A percentile compares a stretch with the other conserved stretches of the same genome.
phyloP scores from a whole-genome alignment of 108 stramenopile species.

The Fistulifera pelliculosa region DNA sequence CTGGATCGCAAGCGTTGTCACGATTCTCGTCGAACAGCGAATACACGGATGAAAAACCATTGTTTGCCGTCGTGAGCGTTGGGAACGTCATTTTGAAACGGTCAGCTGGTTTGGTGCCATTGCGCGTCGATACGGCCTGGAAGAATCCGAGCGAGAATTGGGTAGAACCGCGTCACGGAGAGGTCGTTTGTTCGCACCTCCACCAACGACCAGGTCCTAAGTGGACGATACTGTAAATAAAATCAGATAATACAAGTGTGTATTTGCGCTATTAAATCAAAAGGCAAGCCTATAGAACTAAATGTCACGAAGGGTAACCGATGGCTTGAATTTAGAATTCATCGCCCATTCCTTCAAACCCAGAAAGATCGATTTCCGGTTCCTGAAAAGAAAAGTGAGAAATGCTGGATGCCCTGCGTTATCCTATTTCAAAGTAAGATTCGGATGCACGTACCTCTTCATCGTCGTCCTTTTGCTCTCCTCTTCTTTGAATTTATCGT shows the following conservation, averaged over 20 bases:
- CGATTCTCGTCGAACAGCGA: constrained; percentile 35
- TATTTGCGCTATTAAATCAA: constrained; percentile 1
- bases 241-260: neutral
- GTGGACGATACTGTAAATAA: constrained; percentile 1
- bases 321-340: constrained; percentile 25
- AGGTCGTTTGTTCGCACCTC: constrained; percentile 6
- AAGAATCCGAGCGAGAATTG: constrained; percentile 37
- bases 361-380: constrained; percentile 5
- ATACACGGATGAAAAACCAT: constrained; percentile 26
- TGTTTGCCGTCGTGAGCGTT: constrained; percentile 46
- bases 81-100: constrained; percentile 64
- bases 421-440: neutral
- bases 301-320: neutral
- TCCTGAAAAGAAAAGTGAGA: neutral
- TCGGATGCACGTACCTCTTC: constrained; percentile 11
- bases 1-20: constrained; percentile 62
- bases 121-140: constrained; percentile 78
- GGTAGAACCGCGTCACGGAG: constrained; percentile 56
- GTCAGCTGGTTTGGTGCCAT: constrained; percentile 80
- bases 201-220: too few species aligned
- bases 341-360: constrained; percentile 38
- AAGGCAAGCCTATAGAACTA: too few species aligned
- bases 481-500: constrained; percentile 77
- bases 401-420: neutral
- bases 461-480: constrained; percentile 27